phyloP scores from a whole-genome alignment of 441 rosid species.

The Euphorbia celastroides region DNA sequence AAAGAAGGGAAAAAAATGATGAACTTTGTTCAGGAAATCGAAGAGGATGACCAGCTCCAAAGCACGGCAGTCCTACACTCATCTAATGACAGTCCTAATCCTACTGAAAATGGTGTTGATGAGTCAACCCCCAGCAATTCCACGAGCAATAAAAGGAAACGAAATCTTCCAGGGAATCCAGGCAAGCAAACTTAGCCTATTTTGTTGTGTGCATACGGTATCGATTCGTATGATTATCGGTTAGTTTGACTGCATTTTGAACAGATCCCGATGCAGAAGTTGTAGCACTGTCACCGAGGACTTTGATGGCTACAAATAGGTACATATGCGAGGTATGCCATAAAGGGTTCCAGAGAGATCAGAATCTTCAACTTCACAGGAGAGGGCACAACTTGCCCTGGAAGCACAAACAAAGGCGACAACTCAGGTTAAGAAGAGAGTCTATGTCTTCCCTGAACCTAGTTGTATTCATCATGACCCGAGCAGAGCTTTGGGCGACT shows the following conservation, averaged over 20 bases:
- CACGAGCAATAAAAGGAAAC: constrained; percentile 34
- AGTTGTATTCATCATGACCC: constrained; percentile 60
- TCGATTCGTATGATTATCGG: neutral
- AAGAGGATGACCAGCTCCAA: constrained; percentile 44
- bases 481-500: constrained; percentile 54
- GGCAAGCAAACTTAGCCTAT: constrained; percentile 31
- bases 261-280: constrained; percentile 67
- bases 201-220: neutral
- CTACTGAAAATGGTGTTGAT: constrained; percentile 26
- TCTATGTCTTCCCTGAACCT: constrained; percentile 53
- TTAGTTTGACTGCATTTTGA: neutral
- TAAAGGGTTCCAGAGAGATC: constrained; percentile 60
- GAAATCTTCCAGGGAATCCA: constrained; percentile 60
- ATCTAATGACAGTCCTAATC: constrained; percentile 38
- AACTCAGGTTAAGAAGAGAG: constrained; percentile 46
- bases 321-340: constrained; percentile 59
- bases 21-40: constrained; percentile 39
- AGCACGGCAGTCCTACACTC: constrained; percentile 30
- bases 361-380: constrained; percentile 62
- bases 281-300: constrained; percentile 57
- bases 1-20: constrained; percentile 39
- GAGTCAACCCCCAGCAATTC: constrained; percentile 25
- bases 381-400: constrained; percentile 72
- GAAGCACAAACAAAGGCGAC: constrained; percentile 56
- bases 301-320: constrained; percentile 58